Evolutionary conservation across 306 rosid species (phyloP), one percentile per base, ranked within the genome.

Genomic region (Hippophae gyantsensis): DNA sequence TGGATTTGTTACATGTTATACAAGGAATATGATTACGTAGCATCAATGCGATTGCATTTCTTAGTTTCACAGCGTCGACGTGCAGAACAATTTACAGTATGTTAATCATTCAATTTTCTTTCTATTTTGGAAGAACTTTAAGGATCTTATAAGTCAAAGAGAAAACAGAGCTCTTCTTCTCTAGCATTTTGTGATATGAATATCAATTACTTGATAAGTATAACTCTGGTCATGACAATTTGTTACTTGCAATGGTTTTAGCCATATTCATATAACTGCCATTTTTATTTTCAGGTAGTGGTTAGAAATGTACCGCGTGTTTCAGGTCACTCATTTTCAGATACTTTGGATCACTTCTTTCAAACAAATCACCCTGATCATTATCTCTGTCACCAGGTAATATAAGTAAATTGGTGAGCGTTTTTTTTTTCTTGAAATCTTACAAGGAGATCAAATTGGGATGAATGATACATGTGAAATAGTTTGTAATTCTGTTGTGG

Each of bases 341-440:
- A 92, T 48, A 46, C 70, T 6, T 79, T 92, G 43, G 96, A 92
- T 40, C 76, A 79, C 58, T 92, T 85, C 79, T 92, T 92, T 63
- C 67, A 86, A 56, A 88, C 72, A 59, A 88, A 84, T 77, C 96
- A 92, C 71, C 95, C 96, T 1, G 58, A 84, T 63, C 81, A 78
- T 72, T 92, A 92, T 78, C 86, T 92, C 60, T 85, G 88, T 66
- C 99, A 92, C 76, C 99, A 92, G 96, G 99, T 92, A 74, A 71
- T 66, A 42, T 13, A 14, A 9, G 71, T 57, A 52, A 5, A 23
- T 23, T 12, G 23, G 26, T 41, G 23, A 8, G 61, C 41, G 10
- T 41, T 43, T 61, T 41, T 51, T 11, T 23, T 40, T 57, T 59
- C 52, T 49, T 51, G 54, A 50, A 54, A 8, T 46, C 44, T 7